Evolutionary conservation across 441 rosid genomes (phyloP).

Genomic region (Manihot esculenta): DNA sequence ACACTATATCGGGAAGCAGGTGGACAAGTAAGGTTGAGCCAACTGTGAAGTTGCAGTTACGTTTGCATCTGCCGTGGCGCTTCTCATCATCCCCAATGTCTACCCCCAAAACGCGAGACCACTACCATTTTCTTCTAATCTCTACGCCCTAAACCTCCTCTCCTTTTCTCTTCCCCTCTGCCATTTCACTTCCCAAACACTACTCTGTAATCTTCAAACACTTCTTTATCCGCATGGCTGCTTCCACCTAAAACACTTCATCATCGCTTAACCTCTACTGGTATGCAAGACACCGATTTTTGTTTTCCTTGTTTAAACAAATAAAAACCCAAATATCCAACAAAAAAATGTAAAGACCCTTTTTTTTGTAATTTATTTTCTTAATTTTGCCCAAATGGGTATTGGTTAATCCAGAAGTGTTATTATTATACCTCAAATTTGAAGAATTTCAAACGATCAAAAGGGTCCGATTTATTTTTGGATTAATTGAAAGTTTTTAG

Average conservation of each 20-base stretch:
- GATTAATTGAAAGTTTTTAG: too few species aligned
- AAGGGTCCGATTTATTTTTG: background rate
- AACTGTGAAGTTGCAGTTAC: constrained; percentile 31
- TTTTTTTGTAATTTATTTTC: background rate
- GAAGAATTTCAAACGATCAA: background rate
- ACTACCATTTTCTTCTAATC: constrained; percentile 17
- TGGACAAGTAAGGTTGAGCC: constrained; percentile 41
- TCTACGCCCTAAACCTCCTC: background rate
- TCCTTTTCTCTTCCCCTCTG: background rate
- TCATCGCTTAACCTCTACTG: constrained; percentile 11
- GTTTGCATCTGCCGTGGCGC: constrained; percentile 20
- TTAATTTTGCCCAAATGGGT: background rate
- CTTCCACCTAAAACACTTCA: background rate
- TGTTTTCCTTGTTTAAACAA: too few species aligned
- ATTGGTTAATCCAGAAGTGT: too few species aligned
- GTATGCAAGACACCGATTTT: background rate
- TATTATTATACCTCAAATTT: background rate
- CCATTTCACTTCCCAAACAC: background rate
- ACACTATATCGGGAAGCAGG: constrained; percentile 16
- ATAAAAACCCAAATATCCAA: too few species aligned
- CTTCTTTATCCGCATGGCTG: background rate
- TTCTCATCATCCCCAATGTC: constrained; percentile 18
- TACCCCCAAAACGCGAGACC: too few species aligned
- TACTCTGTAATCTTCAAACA: background rate
- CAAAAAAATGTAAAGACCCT: background rate